These are phyloP conservation scores for Saitozyma podzolica DNA, from an alignment of 768 basidiomycete genomes.

Conservation along the genomic window DNA sequence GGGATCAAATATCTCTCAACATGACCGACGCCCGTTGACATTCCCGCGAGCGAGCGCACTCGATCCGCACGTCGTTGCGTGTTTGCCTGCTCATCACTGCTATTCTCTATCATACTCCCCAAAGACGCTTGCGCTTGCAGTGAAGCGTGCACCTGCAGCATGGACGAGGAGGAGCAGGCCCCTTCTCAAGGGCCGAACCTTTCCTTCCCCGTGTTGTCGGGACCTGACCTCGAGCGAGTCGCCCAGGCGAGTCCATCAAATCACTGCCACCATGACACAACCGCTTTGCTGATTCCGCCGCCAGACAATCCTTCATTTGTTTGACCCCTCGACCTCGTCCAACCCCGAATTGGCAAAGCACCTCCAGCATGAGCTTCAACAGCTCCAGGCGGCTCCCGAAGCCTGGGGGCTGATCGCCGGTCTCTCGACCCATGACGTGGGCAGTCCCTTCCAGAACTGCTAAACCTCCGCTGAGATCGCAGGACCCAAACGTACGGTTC, in stretches of 20 bases:
- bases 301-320: slow-evolving; percentile 46
- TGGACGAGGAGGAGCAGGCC: slow-evolving; percentile 1
- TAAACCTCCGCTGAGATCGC: slow-evolving; percentile 1
- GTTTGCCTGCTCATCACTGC: neutral
- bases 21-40: no score
- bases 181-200: neutral
- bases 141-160: neutral
- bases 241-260: neutral
- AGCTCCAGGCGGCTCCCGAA: slow-evolving; percentile 37
- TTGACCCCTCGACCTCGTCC: slow-evolving; percentile 32
- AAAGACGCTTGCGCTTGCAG: neutral
- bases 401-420: slow-evolving; percentile 51
- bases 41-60: no score
- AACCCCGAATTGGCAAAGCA: slow-evolving; percentile 41
- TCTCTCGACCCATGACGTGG: slow-evolving; percentile 39
- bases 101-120: neutral
- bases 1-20: no score
- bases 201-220: neutral
- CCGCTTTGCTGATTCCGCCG: neutral
- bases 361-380: slow-evolving; percentile 43
- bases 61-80: neutral
- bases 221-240: neutral
- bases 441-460: neutral
- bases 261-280: no score
- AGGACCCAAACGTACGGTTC: slow-evolving; percentile 84